These are phyloP conservation scores for Stipa capillata DNA, from an alignment of 176 grass and related monocot species.

Conservation along the genomic window DNA sequence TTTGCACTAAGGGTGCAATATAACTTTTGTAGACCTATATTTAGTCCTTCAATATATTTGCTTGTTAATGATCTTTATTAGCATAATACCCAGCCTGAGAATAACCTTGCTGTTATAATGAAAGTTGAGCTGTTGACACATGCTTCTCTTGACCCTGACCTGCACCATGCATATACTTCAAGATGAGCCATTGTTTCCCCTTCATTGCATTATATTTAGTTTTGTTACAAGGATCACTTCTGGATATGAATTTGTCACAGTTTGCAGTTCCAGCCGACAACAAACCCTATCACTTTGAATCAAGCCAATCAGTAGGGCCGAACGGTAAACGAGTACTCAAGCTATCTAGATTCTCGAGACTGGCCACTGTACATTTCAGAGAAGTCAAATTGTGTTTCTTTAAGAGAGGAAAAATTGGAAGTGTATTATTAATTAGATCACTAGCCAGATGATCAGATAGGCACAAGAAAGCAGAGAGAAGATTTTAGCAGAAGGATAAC, in stretches of 20 bases:
- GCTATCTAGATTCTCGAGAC: background rate
- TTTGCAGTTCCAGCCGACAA: background rate
- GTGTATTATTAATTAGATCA: background rate
- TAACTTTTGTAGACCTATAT: background rate
- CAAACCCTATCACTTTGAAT: background rate
- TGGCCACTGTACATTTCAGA: background rate
- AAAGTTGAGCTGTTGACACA: background rate
- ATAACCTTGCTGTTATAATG: background rate
- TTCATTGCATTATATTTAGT: background rate
- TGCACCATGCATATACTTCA: background rate
- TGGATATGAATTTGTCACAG: background rate
- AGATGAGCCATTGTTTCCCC: background rate
- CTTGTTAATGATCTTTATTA: slow-evolving; percentile 3
- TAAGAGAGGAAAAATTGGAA: background rate
- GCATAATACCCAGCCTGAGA: slow-evolving; percentile 6
- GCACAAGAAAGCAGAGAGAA: background rate
- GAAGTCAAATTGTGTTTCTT: background rate
- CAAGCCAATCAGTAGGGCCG: background rate
- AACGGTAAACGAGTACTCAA: too few relatives aligned
- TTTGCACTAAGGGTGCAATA: background rate
- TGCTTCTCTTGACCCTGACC: background rate
- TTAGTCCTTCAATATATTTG: background rate
- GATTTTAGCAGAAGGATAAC: background rate
- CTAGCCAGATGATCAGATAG: background rate
- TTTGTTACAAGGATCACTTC: background rate